These are phyloP conservation scores for Neoboletus magnificus DNA, from an alignment of 768 basidiomycete species.

Conservation along the genomic window DNA sequence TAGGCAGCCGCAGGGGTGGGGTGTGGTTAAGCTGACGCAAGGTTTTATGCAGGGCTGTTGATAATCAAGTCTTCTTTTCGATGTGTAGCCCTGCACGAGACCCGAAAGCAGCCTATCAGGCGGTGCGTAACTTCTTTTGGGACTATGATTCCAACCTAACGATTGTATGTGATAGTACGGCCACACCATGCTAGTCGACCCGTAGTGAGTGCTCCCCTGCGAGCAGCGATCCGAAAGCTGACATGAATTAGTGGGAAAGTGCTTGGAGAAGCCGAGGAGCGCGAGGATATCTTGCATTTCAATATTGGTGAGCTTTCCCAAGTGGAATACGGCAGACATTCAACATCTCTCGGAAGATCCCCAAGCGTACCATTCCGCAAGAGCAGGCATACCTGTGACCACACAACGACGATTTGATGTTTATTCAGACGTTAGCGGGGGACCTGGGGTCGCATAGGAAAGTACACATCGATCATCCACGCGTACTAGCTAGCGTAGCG, in stretches of 20 bases:
- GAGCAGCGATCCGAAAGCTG: not conserved
- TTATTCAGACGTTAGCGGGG: slow-evolving; percentile 66
- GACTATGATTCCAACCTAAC: not conserved
- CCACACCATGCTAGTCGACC: slow-evolving; percentile 88
- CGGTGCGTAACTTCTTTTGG: slow-evolving; percentile 46
- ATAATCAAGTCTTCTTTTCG: slow-evolving; percentile 94
- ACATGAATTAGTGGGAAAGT: slow-evolving; percentile 60
- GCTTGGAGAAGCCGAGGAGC: slow-evolving; percentile 68
- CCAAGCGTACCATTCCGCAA: slow-evolving; percentile 56
- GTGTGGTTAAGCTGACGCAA: slow-evolving; percentile 4
- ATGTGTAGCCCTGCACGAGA: slow-evolving; percentile 97
- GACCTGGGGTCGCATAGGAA: not conserved
- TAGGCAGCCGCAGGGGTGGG: slow-evolving; percentile 22
- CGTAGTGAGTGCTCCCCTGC: slow-evolving; percentile 55
- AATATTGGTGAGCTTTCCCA: slow-evolving; percentile 64
- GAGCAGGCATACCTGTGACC: slow-evolving; percentile 89
- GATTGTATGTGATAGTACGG: slow-evolving; percentile 60
- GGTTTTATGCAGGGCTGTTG: slow-evolving; percentile 66
- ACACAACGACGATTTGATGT: slow-evolving; percentile 90
- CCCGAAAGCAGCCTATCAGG: slow-evolving; percentile 78
- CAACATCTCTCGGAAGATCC: slow-evolving; percentile 50
- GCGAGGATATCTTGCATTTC: slow-evolving; percentile 74
- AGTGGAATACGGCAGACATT: not conserved
- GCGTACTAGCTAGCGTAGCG: not conserved
- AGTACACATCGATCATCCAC: not conserved